Evolutionary conservation across 1,139 yeast species (phyloP), one percentile per base, ranked within the genome.

Genomic region (Geotrichum siamense): DNA sequence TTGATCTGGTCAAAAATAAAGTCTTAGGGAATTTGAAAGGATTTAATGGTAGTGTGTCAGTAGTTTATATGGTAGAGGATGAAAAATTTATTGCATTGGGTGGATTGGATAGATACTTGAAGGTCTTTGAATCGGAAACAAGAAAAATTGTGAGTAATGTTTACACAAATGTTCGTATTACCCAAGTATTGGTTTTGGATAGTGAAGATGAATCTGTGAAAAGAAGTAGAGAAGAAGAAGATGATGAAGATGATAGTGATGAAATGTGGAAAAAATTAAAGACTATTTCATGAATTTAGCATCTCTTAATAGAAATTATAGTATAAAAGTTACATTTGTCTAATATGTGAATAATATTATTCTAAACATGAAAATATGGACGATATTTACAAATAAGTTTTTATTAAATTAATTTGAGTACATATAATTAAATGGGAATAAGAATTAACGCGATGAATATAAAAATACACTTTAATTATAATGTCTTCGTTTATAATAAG

Each of bases 41-140:
- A 50, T 34, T 43, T 44, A 37, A 47, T 50, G 47, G 51, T 39
- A 36, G 47, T 51, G 45, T 53, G 49, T 25, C 57, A 51, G 51
- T 51, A 45, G 22, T 57, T 29, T 35, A 43, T 3, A 22, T 25
- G 19, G 20, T 31, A 6, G 38, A 32, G 5, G 41, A 19, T 25
- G 33, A 19, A 5, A 23, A 22, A 10, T 16, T 31, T 3, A 38
- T 79, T 8, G 71, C 74, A 2, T 71, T 86, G 21, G 96, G 94
- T 34, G 95, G 96, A 0, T 71, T 87, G 30, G 97, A 89, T 59
- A 72, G 96, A 57, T 89, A 86, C 59, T 70, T 86, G 34, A 72
- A 96, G 47, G 84, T 84, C 2, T 89, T 75, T 61, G 81, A 84
- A 51, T 59, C 78, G 5, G 65, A 64, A 2, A 62, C 76, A 0